phyloP scores from a whole-genome alignment of 441 rosid species.

The Pelargonium citronellum region DNA sequence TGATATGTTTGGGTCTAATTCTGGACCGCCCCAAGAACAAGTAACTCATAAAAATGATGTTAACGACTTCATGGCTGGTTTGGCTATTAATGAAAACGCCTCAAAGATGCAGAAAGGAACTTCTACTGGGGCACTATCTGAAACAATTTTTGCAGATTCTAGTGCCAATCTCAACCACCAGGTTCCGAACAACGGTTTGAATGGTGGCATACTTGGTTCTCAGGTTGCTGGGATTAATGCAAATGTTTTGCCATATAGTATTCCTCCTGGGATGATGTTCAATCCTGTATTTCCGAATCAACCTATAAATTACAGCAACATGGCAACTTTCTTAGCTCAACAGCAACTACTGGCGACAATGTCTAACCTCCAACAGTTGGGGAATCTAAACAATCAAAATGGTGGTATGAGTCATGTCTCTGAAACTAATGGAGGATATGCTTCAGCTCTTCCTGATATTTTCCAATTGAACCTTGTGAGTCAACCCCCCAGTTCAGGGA shows the following conservation, averaged over 20 bases:
- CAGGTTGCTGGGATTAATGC: slow-evolving; percentile 43
- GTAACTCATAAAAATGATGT: slow-evolving; percentile 34
- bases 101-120: slow-evolving; percentile 38
- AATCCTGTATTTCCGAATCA: slow-evolving; percentile 64
- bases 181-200: slow-evolving; percentile 39
- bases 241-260: slow-evolving; percentile 45
- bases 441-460: slow-evolving; percentile 69
- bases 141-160: slow-evolving; percentile 38
- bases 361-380: slow-evolving; percentile 68
- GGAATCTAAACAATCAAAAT: slow-evolving; percentile 48
- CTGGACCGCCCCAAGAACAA: slow-evolving; percentile 33
- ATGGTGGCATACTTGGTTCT: slow-evolving; percentile 42
- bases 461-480: slow-evolving; percentile 62
- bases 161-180: slow-evolving; percentile 33
- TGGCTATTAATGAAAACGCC: slow-evolving; percentile 48
- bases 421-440: slow-evolving; percentile 37
- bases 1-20: slow-evolving; percentile 59
- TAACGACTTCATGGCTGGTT: slow-evolving; percentile 60
- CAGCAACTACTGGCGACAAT: slow-evolving; percentile 75
- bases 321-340: slow-evolving; percentile 67
- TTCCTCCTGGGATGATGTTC: slow-evolving; percentile 60
- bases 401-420: slow-evolving; percentile 30
- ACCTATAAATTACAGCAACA: slow-evolving; percentile 52
- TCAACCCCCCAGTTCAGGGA: slow-evolving; percentile 51
- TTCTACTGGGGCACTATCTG: slow-evolving; percentile 33